Conservation (phyloP, 306 rosid species). For the Castanopsis chinensis region DNA sequence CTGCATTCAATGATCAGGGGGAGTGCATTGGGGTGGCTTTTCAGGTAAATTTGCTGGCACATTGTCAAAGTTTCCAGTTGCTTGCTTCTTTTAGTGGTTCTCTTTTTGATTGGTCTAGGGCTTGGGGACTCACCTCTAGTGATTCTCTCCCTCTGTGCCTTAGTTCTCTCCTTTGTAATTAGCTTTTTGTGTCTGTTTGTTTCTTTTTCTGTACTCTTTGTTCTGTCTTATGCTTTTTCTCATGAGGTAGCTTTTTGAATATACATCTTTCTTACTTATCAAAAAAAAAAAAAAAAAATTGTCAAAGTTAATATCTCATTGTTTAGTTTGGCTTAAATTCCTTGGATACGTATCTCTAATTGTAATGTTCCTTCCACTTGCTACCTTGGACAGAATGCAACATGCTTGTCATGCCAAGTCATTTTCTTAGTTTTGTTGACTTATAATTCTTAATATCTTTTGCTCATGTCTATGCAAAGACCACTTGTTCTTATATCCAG, state of each 20-base stretch:
- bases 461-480: conserved; percentile 16
- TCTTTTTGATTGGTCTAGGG: no score
- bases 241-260: no score
- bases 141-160: no score
- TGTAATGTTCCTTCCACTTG: conserved; percentile 9
- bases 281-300: no score
- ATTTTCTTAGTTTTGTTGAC: conserved; percentile 10
- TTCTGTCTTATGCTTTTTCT: no score
- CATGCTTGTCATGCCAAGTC: conserved; percentile 3
- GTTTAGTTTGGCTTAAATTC: conserved; percentile 12
- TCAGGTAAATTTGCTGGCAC: conserved; percentile 73
- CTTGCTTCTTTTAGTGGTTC: no score
- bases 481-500: not conserved
- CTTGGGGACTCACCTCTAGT: no score
- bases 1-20: conserved; percentile 94
- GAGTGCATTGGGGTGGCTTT: conserved; percentile 99
- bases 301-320: conserved; percentile 12
- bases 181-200: no score
- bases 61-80: conserved; percentile 25
- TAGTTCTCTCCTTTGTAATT: no score
- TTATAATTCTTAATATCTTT: conserved; percentile 7
- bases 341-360: not conserved
- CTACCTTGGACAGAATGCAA: conserved; percentile 7
- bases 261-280: no score
- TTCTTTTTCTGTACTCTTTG: no score